These are phyloP conservation scores for Fennellomyces sp. DNA, from an alignment of 371 early-diverging fungal species.

Conservation along the genomic window DNA sequence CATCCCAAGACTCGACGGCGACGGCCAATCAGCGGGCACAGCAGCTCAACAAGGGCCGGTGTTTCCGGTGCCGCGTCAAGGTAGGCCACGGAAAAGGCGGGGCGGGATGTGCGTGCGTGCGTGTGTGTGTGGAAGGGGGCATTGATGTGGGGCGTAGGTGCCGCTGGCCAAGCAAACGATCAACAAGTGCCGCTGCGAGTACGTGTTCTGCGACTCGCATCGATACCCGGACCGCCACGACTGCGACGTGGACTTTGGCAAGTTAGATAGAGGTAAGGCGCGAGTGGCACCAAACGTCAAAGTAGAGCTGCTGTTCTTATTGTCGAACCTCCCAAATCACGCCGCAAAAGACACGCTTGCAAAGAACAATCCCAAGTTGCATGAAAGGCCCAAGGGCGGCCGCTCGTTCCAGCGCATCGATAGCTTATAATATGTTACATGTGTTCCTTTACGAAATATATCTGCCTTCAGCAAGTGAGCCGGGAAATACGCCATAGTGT, in stretches of 20 bases:
- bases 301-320: not conserved
- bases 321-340: not conserved
- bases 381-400: conserved; percentile 76
- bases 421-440: conserved; percentile 28
- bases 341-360: conserved; percentile 64
- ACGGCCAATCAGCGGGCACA: conserved; percentile 34
- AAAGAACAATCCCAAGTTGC: conserved; percentile 80
- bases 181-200: conserved; percentile 82
- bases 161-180: conserved; percentile 82
- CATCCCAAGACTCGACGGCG: too few relatives aligned
- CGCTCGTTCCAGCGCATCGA: conserved; percentile 76
- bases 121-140: not conserved
- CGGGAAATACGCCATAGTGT: too few relatives aligned
- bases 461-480: too few relatives aligned
- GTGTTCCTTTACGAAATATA: not conserved
- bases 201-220: conserved; percentile 82
- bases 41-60: conserved; percentile 75
- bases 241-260: conserved; percentile 78
- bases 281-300: too few relatives aligned
- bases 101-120: not conserved
- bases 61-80: conserved; percentile 75
- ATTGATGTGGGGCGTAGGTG: too few relatives aligned
- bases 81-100: conserved; percentile 22
- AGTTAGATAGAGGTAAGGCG: conserved; percentile 61
- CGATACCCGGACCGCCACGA: conserved; percentile 77